phyloP scores from a whole-genome alignment of 306 rosid species.

The Prunus fruticosa region DNA sequence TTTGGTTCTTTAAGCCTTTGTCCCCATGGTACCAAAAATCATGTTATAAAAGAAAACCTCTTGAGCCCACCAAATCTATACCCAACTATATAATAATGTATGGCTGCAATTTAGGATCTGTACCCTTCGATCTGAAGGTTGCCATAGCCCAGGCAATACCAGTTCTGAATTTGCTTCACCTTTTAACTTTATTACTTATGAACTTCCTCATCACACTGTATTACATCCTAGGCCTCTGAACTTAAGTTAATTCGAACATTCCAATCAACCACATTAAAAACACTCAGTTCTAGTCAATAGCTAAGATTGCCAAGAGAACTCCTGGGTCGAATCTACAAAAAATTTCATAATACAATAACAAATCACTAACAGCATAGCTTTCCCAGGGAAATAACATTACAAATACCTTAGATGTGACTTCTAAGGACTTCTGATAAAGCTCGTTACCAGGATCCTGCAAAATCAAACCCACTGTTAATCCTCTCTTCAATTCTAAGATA shows the following conservation, averaged over 20 bases:
- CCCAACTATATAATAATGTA: background rate
- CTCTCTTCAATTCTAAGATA: background rate
- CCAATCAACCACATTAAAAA: background rate
- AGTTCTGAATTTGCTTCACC: background rate
- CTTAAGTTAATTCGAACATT: background rate
- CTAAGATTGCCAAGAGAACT: background rate
- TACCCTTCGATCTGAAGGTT: background rate
- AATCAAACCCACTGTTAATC: conserved; percentile 23
- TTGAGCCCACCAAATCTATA: background rate
- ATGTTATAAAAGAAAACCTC: background rate
- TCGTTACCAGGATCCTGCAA: conserved; percentile 74
- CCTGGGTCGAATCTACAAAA: background rate
- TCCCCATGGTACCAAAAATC: background rate
- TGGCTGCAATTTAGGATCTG: background rate
- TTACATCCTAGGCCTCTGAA: background rate
- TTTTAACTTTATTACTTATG: background rate
- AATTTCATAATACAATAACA: background rate
- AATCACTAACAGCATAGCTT: background rate
- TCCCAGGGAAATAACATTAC: background rate
- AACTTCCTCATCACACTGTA: background rate
- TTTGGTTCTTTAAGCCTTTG: background rate
- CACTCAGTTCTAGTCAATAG: background rate
- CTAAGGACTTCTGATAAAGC: conserved; percentile 68
- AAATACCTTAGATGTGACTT: conserved; percentile 59
- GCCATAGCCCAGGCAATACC: background rate